Evolutionary conservation across 805 yeast species (phyloP), one percentile per base, ranked within the genome.

Genomic region (Cyberlindnera samutprakarnensis): DNA sequence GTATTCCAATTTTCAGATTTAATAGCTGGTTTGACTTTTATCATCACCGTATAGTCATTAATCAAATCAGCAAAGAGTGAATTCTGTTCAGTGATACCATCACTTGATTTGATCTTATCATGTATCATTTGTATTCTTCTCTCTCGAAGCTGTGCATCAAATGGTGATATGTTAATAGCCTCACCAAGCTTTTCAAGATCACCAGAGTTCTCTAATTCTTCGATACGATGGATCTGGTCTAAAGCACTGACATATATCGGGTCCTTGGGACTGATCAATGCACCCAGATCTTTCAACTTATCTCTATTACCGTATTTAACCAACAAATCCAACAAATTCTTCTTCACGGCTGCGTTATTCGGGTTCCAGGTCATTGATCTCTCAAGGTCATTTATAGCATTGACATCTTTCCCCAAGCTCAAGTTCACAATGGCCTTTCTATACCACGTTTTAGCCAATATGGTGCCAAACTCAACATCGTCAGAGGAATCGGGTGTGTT

Each of bases 391-490:
- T 52, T 51, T 7, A 75, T 57, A 0, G 88, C 79, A 23, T 61
- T 59, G 20, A 52, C 41, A 19, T 73, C 80, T 36, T 70, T 71
- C 21, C 73, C 73, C 39, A 76, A 47, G 11, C 75, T 66, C 33
- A 76, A 53, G 33, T 78, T 78, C 3, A 79, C 69, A 27, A 78
- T 49, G 1, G 85, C 87, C 34, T 69, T 66, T 47, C 74, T 78
- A 49, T 70, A 76, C 38, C 68, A 64, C 2, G 77, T 53, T 39
- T 68, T 70, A 0, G 75, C 55, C 13, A 69, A 37, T 5, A 46
- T 8, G 9, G 22, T 39, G 25, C 10, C 7, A 49, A 36, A 9
- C 30, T 29, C 15, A n/a, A n/a, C n/a, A n/a, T n/a, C n/a, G n/a
- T 41, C 32, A 1, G 28, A n/a, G 3, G 28, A 23, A 6, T 19